Percentiles rank a stretch among this genome's conserved stretches.
Evolutionary conservation across 257 asterid species (phyloP).

Genomic region (Plantago elongata): DNA sequence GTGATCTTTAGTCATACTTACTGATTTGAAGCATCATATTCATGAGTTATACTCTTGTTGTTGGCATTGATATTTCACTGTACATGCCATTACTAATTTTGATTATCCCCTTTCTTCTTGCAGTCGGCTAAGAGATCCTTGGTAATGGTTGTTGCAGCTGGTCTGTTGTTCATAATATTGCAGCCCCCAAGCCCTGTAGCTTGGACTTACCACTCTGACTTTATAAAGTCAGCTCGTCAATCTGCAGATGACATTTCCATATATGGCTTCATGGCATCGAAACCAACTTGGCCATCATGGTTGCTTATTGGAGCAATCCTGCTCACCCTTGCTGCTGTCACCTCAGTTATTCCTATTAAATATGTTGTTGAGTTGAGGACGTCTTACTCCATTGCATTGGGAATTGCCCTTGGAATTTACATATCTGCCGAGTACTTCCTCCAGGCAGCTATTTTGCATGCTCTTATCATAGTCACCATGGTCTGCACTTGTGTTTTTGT

Average conservation of each 20-base stretch:
- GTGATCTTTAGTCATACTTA: background rate
- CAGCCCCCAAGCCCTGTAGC: conserved; percentile 90
- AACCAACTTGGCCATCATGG: conserved; percentile 99
- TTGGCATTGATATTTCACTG: background rate
- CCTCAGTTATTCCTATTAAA: conserved; percentile 84
- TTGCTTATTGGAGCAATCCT: conserved; percentile 78
- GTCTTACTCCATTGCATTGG: conserved; percentile 70
- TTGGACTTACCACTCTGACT: conserved; percentile 76
- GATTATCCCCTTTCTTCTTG: conserved; percentile 21
- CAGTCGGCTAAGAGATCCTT: conserved; percentile 92
- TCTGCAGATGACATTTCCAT: conserved; percentile 90
- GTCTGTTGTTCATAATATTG: conserved; percentile 73
- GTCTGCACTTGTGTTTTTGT: conserved; percentile 79
- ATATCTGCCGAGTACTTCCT: conserved; percentile 92
- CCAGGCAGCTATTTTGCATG: conserved; percentile 77
- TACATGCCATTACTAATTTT: conserved; percentile 15
- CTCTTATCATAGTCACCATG: conserved; percentile 88
- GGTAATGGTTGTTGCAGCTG: conserved; percentile 82
- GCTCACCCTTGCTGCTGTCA: conserved; percentile 86
- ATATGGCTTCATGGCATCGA: conserved; percentile 81
- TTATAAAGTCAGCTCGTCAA: conserved; percentile 78
- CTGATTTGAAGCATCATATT: background rate
- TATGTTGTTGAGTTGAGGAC: conserved; percentile 84
- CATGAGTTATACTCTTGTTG: conserved; percentile 7
- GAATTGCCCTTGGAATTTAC: conserved; percentile 84